Base-by-base conservation (phyloP, 2,329 filamentous ascomycete species). In the Magnaporthiopsis incrustans region DNA sequence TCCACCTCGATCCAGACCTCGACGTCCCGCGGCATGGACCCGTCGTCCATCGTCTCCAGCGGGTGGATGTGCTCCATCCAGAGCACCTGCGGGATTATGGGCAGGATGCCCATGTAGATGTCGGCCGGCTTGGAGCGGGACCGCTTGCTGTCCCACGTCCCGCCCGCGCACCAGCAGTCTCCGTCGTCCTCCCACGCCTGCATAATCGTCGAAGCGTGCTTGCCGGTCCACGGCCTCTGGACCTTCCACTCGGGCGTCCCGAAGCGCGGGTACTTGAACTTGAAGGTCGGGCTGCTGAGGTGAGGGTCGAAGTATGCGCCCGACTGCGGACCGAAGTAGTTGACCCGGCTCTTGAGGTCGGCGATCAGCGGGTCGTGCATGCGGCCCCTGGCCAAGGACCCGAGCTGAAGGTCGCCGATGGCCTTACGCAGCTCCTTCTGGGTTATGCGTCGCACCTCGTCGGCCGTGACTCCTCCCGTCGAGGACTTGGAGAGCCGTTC, bases 91-190 rank as follows among this genome's bases (percentile, higher is more conserved):
- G 90, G 89, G 35, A 88, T 80, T 64, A 93, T 81, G 7, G 76
- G 73, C 44, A 82, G 79, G 25, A 88, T 80, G 57, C 85, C 75
- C 25, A 96, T 84, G 11, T 83, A 84, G 22, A 98, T 77, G 63
- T 86, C 84, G 2, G 87, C 85, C 53, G 86, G 85, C 61, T 25
- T 82, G 80, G 10, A 80, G 22, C 73, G 71, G 14, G 75, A 75
- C 22, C 77, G 76, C 18, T 73, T 73, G 61, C 80, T 76, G 14
- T 71, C 67, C 0, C 60, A 57, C 25, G 27, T 35, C 0, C 77
- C 76, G 4, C 79, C 81, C 5, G 89, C 87, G 74, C 94, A 98
- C 90, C 92, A 98, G 75, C 92, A 96, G 67, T 98, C 90, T 26
- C 90, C 91, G 44, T 89, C 83, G 61, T 96, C 90, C 12, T 87